Evolutionary conservation across 2,329 filamentous ascomycete genomes (phyloP), one percentile per base, ranked within the genome.

Genomic region (Aspergillus jensenii): DNA sequence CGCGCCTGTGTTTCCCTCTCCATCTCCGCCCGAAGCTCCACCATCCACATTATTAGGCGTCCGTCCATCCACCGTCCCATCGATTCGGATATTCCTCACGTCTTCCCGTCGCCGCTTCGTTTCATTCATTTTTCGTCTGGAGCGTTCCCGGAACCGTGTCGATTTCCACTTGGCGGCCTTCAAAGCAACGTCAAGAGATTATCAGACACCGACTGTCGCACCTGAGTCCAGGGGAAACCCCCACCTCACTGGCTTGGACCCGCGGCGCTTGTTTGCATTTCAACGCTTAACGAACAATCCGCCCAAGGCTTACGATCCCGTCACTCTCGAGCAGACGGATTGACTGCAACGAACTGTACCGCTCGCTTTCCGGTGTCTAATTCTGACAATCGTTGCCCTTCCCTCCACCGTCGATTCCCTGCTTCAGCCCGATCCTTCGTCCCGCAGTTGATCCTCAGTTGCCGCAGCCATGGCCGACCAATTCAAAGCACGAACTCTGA

Each of bases 401-500:
- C 37, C 52, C 40, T 59, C 33, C 37, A n/a, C 40, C 14, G 31
- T 52, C 41, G 51, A 49, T 31, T 39, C 46, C n/a, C 19, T 59
- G 41, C 45, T 15, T 50, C 52, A 35, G 7, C 12, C 45, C 37
- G 46, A 55, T 48, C 59, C 46, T 48, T 41, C 55, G 51, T 54
- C 43, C 45, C 35, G 52, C 41, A 35, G 54, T 41, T 41, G 31
- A 47, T 47, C 23, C 31, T 35, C 19, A 19, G 44, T 54, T 52
- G 54, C 52, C 52, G 55, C 44, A 55, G 43, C 65, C 64, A 87
- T 87, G 82, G 80, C 82, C 63, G 84, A 87, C 71, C 76, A 79
- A 55, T 87, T 88, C 76, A 83, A 86, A 74, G 80, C 83, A 57
- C 81, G 84, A 73, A 96, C 95, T 61, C 90, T 99, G 88, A 98